Base-by-base conservation (phyloP, 768 basidiomycete species). In the Porphyrellus cyaneotinctus region DNA sequence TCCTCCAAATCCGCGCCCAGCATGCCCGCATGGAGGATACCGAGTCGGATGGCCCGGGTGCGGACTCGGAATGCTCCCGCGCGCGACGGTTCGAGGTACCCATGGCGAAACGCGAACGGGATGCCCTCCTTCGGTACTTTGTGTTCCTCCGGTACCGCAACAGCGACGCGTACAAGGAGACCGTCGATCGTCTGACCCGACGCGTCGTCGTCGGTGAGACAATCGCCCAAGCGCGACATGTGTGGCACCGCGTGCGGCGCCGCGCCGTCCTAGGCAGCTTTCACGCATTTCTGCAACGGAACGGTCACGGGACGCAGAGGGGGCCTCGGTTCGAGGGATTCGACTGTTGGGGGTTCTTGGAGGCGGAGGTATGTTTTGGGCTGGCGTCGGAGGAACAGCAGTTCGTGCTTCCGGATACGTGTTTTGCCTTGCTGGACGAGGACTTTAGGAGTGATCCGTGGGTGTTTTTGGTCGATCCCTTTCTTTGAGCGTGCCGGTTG, bases 71-170 rank as follows among this genome's bases (percentile, higher is more conserved):
- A 1, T 9, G 17, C 32, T n/a, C 42, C 31, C 1, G 17, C 17
- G 33, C 31, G 35, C 48, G 49, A 30, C 62, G 59, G 20, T 65
- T 61, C 43, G 62, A 67, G 42, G 9, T 64, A 1, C 9, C 57
- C 2, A 54, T 60, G 54, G 57, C 67, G 11, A 58, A 58, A 32
- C 64, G 62, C 23, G 56, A 56, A 26, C 64, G 75, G 14, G 73
- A 76, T 35, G 62, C 62, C n/a, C 55, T 84, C 2, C 71, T 77
- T 11, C 76, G 74, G 53, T 83, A 77, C 60, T 73, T 83, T 39
- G 68, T 76, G 12, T 82, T 84, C 56, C 66, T 84, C 0, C 75
- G 81, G n/a, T 84, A 80, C 54, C 71, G 82, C 14, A 84, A 84
- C 53, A 76, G 79, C 57, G 64, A 68, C 10, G 72, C 72, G 13